A percentile compares a stretch with the other conserved stretches of the same genome.
phyloP scores from a whole-genome alignment of 106 monocot species.

The Posidonia australis region DNA sequence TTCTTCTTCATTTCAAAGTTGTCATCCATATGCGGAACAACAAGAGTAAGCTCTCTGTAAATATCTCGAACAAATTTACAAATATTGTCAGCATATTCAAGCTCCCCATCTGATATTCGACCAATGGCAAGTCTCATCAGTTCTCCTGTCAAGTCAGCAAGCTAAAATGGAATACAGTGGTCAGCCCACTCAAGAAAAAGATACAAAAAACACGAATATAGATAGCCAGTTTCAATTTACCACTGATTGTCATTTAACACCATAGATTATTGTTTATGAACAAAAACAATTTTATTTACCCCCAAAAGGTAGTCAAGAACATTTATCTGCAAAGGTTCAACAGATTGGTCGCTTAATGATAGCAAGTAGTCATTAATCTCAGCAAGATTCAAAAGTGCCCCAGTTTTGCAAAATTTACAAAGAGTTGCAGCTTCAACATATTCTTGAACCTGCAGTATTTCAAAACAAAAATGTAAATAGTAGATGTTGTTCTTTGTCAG shows the following conservation, averaged over 20 bases:
- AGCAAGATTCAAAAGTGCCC: conserved; percentile 22
- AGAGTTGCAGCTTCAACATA: conserved; percentile 94
- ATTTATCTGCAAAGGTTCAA: conserved; percentile 28
- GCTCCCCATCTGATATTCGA: conserved; percentile 91
- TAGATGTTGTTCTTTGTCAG: neutral
- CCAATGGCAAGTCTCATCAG: conserved; percentile 95
- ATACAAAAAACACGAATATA: neutral
- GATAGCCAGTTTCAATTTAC: neutral
- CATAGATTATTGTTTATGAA: too few species aligned
- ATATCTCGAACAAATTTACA: conserved; percentile 73
- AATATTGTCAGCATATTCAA: conserved; percentile 86
- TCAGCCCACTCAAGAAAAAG: neutral
- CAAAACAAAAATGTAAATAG: neutral
- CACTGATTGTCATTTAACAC: too few species aligned
- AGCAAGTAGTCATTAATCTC: conserved; percentile 20
- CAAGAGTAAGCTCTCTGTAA: conserved; percentile 69
- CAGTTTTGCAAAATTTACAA: conserved; percentile 32
- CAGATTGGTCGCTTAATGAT: conserved; percentile 12
- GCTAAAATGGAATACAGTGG: conserved; percentile 22
- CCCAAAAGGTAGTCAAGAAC: conserved; percentile 69
- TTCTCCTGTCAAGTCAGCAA: conserved; percentile 92
- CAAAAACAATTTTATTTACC: conserved; percentile 22
- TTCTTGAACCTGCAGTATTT: conserved; percentile 65
- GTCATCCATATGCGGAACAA: conserved; percentile 81
- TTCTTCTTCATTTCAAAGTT: conserved; percentile 96